Evolutionary conservation across 352 stramenopile species (phyloP).

Genomic region (Globisporangium spinosum): DNA sequence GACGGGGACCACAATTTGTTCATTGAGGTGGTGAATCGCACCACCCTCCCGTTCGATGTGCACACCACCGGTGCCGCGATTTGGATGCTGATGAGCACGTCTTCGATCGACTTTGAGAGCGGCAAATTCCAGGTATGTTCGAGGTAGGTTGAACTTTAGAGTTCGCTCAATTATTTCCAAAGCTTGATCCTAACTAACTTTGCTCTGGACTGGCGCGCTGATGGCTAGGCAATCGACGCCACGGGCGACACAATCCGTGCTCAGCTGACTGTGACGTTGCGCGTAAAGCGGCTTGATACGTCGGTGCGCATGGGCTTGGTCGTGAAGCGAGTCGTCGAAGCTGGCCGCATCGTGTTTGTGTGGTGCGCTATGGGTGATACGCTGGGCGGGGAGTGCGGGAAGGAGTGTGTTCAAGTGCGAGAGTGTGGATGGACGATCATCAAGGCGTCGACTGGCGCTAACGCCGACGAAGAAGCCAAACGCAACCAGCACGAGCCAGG

Average conservation of each 20-base stretch:
- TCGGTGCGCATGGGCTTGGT: neutral
- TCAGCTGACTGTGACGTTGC: slow-evolving; percentile 4
- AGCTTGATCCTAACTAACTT: no score
- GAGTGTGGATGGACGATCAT: slow-evolving; percentile 7
- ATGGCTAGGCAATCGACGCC: neutral
- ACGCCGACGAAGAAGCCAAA: neutral
- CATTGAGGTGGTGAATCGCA: slow-evolving; percentile 6
- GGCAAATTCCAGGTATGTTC: slow-evolving; percentile 9
- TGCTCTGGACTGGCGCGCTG: no score
- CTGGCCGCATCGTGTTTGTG: slow-evolving; percentile 3
- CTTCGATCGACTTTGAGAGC: neutral
- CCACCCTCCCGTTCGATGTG: slow-evolving; percentile 3
- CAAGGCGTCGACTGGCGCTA: neutral
- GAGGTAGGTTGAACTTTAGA: neutral
- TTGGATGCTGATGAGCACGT: slow-evolving; percentile 13
- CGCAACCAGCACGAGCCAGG: neutral
- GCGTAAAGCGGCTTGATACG: neutral
- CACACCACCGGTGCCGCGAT: neutral
- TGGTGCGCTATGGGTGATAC: slow-evolving; percentile 3
- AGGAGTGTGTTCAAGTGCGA: neutral
- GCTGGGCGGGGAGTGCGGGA: neutral
- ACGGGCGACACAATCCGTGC: neutral
- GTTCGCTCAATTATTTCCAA: no score
- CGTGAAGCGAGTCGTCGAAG: slow-evolving; percentile 10
- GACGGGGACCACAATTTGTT: neutral